Base-by-base conservation (phyloP, 257 asterid genomes). In the Linderniella brevidens region DNA sequence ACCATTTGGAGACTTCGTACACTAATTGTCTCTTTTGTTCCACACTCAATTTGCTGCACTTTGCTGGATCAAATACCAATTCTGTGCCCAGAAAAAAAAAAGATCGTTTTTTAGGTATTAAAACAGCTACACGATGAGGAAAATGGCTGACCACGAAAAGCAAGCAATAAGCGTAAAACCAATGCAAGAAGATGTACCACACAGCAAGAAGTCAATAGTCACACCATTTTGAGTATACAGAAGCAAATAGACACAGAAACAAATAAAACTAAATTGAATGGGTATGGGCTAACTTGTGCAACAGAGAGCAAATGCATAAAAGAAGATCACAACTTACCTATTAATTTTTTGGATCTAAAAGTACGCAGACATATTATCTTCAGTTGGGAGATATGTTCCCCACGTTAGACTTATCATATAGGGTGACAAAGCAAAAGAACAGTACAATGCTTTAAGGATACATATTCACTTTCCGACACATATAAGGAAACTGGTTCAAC, bases 1-100 rank as follows among this genome's bases (percentile, higher is more conserved):
- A 55, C 88, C 84, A 71, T 15, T 75, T 69, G 5, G 96, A 77
- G 49, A 90, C 55, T 58, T 75, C 86, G 46, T 85, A 75, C 16
- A 90, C 93, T 25, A 90, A 54, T 49, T 79, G 86, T 55, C 92
- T 67, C 68, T 73, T 85, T 65, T 75, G 88, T 44, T 85, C 87
- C 70, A 77, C 67, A 64, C 80, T 78, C 80, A 81, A 59, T 64
- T 75, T 79, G 66, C 75, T 69, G 73, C 82, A 73, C 65, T 70
- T 84, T 17, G 72, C 67, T 58, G 92, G 84, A 72, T 84, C 93
- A 63, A 59, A 64, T 37, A 52, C 68, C 63, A 73, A 59, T 37
- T 66, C 95, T 78, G 80, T 53, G 55, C 47, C 56, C 67, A 62
- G 41, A 58, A 58, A 45, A 16, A 8, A 29, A 4, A 36, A 56